Evolutionary conservation across 306 rosid species (phyloP), one percentile per base, ranked within the genome.

Genomic region (Carpinus viminea): DNA sequence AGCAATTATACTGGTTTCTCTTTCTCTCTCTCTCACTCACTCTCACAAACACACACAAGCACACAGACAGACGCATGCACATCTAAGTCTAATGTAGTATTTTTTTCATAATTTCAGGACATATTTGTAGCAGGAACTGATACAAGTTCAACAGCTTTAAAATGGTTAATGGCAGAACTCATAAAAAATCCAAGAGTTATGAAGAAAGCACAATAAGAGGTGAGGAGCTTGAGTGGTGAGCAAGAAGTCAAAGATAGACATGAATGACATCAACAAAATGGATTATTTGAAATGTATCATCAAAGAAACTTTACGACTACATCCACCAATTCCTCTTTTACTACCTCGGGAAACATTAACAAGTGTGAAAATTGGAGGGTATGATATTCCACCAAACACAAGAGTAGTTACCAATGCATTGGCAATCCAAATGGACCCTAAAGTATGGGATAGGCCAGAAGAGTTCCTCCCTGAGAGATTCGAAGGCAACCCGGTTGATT

Each of bases 391-490:
- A 0, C 31, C 75, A 0, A 77, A 82, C 74, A 79, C 88, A 4
- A 66, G 18, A 3, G 81, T 87, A 1, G 20, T 62, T 16, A 36
- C 84, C 43, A 87, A 82, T 13, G 68, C 36, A 11, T 87, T 74
- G 76, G 79, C 78, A 2, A 73, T 87, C 0, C 90, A 87, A 12
- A 84, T 74, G 47, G 86, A 84, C 50, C 85, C 85, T 2, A 11
- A 17, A 3, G 8, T 50, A 1, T 87, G 88, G 88, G 83, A 76
- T 2, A 76, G 3, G 3, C 85, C 88, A 1, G 76, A 79, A 4
- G 85, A 81, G 45, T 86, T 83, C 43, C 0, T 80, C 8, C 87
- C 82, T 0, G 84, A 86, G 73, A 83, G 90, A 41, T 86, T 86
- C 10, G 51, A 72, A 45, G 31, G 52, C 0, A 56, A 26, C 0